These are phyloP conservation scores for Wickerhamiella kurtzmanii DNA, from an alignment of 805 yeast genomes.

Conservation along the genomic window DNA sequence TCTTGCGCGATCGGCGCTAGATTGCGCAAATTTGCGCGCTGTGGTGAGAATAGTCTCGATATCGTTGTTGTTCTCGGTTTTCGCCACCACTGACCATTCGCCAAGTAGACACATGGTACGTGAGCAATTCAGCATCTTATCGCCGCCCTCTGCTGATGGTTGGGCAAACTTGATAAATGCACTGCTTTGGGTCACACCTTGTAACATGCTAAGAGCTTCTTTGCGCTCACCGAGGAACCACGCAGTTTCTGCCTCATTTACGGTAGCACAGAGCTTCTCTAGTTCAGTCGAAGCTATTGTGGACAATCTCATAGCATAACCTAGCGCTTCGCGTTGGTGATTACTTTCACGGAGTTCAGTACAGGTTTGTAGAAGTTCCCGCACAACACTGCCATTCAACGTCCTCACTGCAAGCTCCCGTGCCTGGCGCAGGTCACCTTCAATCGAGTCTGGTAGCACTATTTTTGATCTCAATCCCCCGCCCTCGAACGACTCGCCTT, in stretches of 20 bases:
- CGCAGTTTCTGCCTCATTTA: conserved; percentile 44
- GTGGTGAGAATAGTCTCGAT: conserved; percentile 25
- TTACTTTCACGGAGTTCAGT: conserved; percentile 14
- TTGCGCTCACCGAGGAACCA: conserved; percentile 51
- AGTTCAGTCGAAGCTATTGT: neutral
- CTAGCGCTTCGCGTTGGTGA: conserved; percentile 18
- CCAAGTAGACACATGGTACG: conserved; percentile 23
- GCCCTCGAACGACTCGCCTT: neutral
- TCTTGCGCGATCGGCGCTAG: conserved; percentile 23
- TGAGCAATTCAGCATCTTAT: conserved; percentile 2
- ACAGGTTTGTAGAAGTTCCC: conserved; percentile 7
- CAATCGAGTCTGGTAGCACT: neutral
- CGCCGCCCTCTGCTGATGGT: neutral
- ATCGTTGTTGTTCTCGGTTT: conserved; percentile 48
- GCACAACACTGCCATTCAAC: neutral
- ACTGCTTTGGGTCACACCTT: conserved; percentile 15
- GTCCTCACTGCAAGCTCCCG: neutral
- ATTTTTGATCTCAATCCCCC: neutral
- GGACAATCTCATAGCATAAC: conserved; percentile 18
- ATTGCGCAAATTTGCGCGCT: neutral
- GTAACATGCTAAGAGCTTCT: conserved; percentile 43
- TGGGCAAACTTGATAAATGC: too few relatives aligned
- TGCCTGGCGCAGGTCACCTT: too few relatives aligned
- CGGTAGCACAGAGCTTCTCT: conserved; percentile 20
- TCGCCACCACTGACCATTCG: conserved; percentile 59